Evolutionary conservation across 257 asterid species (phyloP).

Genomic region (Echites panduratus): DNA sequence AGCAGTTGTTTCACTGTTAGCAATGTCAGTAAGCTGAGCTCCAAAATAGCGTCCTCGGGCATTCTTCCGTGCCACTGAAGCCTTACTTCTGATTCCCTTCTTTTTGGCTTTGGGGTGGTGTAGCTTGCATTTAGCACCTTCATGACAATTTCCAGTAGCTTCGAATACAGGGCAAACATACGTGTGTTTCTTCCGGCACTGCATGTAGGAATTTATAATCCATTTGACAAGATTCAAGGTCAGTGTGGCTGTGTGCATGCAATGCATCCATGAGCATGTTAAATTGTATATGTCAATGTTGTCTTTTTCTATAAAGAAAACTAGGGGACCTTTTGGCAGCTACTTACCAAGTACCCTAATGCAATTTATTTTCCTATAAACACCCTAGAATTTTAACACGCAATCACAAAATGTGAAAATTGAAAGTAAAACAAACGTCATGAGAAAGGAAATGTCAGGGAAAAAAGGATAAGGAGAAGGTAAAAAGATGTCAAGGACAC

Average conservation of each 20-base stretch:
- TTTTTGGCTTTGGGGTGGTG: conserved; percentile 77
- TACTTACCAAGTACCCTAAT: background rate
- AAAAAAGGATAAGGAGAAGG: background rate
- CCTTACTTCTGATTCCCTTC: conserved; percentile 43
- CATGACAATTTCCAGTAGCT: conserved; percentile 67
- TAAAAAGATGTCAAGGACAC: background rate
- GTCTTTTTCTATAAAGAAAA: background rate
- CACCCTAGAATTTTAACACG: background rate
- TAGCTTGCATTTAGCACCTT: conserved; percentile 79
- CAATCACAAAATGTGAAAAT: too few species aligned
- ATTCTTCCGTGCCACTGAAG: conserved; percentile 37
- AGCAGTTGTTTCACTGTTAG: conserved; percentile 25
- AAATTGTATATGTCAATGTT: background rate
- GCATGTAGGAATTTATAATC: conserved; percentile 47
- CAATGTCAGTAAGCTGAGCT: conserved; percentile 40
- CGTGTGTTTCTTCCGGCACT: conserved; percentile 97
- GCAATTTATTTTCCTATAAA: background rate
- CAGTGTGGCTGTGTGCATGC: conserved; percentile 39
- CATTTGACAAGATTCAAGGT: conserved; percentile 49
- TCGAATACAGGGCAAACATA: conserved; percentile 74
- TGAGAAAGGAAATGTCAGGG: background rate
- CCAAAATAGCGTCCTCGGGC: conserved; percentile 83
- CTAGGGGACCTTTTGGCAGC: background rate
- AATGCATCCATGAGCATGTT: background rate
- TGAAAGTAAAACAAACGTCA: background rate